These are phyloP conservation scores for Pinus albicaulis DNA, from an alignment of 75 land plant species.

Conservation along the genomic window DNA sequence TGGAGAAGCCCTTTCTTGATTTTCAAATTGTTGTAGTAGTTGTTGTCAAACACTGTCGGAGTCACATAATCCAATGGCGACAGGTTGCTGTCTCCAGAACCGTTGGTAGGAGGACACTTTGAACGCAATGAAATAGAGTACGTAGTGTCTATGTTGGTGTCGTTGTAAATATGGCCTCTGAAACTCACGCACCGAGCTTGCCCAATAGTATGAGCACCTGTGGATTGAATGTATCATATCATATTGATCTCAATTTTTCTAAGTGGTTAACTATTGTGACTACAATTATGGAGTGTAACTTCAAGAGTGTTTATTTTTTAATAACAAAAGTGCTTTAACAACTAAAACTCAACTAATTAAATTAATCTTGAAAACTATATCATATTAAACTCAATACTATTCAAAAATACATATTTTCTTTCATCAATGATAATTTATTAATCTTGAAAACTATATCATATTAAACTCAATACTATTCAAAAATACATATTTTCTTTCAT, in stretches of 20 bases:
- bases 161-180: constrained; percentile 23
- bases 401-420: background rate
- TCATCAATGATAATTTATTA: no score
- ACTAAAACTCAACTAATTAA: no score
- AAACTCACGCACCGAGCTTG: constrained; percentile 36
- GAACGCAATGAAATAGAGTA: constrained; percentile 8
- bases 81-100: constrained; percentile 13
- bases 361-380: no score
- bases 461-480: no score
- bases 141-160: constrained; percentile 13
- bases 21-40: constrained; percentile 21
- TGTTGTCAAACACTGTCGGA: constrained; percentile 26
- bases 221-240: background rate
- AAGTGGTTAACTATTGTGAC: no score
- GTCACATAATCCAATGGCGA: constrained; percentile 22
- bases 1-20: constrained; percentile 23
- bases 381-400: background rate
- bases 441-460: no score
- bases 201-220: constrained; percentile 49
- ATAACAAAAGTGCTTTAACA: no score
- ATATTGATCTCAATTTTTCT: background rate
- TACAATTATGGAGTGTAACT: no score
- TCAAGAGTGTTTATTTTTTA: no score
- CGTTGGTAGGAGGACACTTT: constrained; percentile 16
- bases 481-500: no score